These are phyloP conservation scores for Flaveria linearis DNA, from an alignment of 129 eudicot species.

Conservation along the genomic window DNA sequence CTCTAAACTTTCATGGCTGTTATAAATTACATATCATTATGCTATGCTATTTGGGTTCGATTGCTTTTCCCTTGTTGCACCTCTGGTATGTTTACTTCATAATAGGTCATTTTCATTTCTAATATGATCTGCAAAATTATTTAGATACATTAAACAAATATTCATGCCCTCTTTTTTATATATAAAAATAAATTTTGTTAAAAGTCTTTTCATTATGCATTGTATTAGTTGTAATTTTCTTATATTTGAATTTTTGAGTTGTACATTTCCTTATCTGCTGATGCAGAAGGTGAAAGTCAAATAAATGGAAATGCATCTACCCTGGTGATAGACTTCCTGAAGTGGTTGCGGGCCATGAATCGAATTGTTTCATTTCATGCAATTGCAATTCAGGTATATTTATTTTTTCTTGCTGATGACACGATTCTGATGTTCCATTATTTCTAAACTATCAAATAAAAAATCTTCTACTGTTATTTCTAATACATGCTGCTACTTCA, in stretches of 20 bases:
- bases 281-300: constrained; percentile 43
- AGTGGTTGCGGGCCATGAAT: constrained; percentile 44
- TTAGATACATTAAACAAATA: background rate
- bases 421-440: constrained; percentile 1
- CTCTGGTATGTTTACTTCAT: constrained; percentile 49
- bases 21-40: too few relatives aligned
- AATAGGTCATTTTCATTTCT: background rate
- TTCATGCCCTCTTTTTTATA: background rate
- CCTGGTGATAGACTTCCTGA: constrained; percentile 54
- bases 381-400: constrained; percentile 77
- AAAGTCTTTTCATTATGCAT: background rate
- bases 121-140: background rate
- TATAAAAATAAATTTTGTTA: background rate
- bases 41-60: too few relatives aligned
- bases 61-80: constrained; percentile 36
- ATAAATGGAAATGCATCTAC: constrained; percentile 72
- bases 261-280: constrained; percentile 17
- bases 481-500: constrained; percentile 12
- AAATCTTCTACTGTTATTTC: background rate
- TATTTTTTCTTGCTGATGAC: background rate
- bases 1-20: too few relatives aligned
- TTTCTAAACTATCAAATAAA: background rate
- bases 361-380: constrained; percentile 68
- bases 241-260: background rate
- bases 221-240: background rate